Evolutionary conservation across 805 yeast species (phyloP).

Genomic region (Ogataea paradorogensis): DNA sequence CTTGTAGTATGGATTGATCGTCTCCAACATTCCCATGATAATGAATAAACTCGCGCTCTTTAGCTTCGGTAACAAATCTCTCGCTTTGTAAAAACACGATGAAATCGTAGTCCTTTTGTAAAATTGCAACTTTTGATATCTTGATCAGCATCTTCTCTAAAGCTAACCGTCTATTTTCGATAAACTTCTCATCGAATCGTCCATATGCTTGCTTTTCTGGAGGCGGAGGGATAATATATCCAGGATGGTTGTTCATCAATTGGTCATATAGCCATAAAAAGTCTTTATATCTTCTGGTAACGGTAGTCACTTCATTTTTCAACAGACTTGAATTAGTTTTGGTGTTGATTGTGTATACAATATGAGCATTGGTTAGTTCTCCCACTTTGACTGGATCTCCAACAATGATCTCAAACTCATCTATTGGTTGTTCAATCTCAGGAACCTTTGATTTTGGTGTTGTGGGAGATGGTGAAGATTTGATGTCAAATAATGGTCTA

Average conservation of each 20-base stretch:
- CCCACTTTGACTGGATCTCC: slow-evolving; percentile 93
- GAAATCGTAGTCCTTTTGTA: slow-evolving; percentile 75
- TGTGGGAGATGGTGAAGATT: slow-evolving; percentile 4
- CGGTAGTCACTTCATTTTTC: slow-evolving; percentile 44
- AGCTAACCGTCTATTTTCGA: slow-evolving; percentile 80
- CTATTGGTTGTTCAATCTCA: slow-evolving; percentile 18
- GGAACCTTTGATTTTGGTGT: not conserved
- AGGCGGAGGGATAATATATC: slow-evolving; percentile 90
- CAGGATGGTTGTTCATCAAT: slow-evolving; percentile 82
- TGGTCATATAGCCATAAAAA: slow-evolving; percentile 94
- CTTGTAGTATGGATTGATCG: slow-evolving; percentile 29
- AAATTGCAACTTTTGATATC: slow-evolving; percentile 51
- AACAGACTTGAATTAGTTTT: slow-evolving; percentile 44
- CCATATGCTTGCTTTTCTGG: slow-evolving; percentile 94
- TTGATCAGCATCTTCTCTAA: slow-evolving; percentile 82
- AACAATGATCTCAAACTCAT: slow-evolving; percentile 61
- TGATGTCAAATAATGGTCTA: slow-evolving; percentile 52
- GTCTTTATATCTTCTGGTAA: slow-evolving; percentile 84
- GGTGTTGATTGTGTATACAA: slow-evolving; percentile 77
- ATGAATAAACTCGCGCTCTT: slow-evolving; percentile 55
- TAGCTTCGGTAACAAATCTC: slow-evolving; percentile 65
- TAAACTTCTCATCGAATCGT: slow-evolving; percentile 83
- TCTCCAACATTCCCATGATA: slow-evolving; percentile 32
- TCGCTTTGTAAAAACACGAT: slow-evolving; percentile 73
- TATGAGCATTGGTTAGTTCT: slow-evolving; percentile 83